Conservation (phyloP, 2,329 filamentous ascomycete genomes). For the Monosporascus sp. region DNA sequence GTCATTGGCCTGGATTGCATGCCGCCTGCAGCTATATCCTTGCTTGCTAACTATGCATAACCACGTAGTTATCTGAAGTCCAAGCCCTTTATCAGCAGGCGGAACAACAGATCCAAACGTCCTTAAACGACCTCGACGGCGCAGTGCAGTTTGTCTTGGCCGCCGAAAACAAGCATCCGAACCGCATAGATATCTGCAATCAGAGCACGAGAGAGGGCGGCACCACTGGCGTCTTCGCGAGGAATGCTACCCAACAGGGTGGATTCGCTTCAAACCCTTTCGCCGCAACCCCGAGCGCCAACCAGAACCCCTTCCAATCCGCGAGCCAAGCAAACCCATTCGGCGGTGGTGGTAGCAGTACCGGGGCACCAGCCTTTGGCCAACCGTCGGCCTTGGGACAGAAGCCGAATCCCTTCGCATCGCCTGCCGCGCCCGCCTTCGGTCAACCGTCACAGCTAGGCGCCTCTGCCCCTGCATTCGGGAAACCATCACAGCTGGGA, state of each 20-base stretch:
- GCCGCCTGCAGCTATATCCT: not conserved
- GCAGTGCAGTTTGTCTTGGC: constrained; percentile 66
- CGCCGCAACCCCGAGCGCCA: constrained; percentile 24
- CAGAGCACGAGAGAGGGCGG: constrained; percentile 37
- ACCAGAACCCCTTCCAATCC: constrained; percentile 35
- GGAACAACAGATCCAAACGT: constrained; percentile 66
- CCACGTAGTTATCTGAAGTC: constrained; percentile 53
- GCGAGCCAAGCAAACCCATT: constrained; percentile 26
- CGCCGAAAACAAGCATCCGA: constrained; percentile 66
- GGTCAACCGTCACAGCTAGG: constrained; percentile 19
- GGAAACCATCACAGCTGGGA: constrained; percentile 34
- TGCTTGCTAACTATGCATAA: constrained; percentile 4
- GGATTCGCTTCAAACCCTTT: constrained; percentile 20
- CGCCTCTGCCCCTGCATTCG: constrained; percentile 25
- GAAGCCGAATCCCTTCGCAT: constrained; percentile 16
- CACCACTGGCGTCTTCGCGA: constrained; percentile 40
- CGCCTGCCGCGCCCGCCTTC: constrained; percentile 12
- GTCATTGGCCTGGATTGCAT: constrained; percentile 7
- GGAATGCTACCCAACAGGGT: constrained; percentile 22
- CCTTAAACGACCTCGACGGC: constrained; percentile 62
- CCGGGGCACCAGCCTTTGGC: constrained; percentile 18
- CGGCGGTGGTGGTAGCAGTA: constrained; percentile 3
- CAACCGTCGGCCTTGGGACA: constrained; percentile 30
- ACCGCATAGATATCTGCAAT: constrained; percentile 61
- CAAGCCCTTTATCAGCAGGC: constrained; percentile 58